phyloP scores from a whole-genome alignment of 192 early-diverging fungal species.

The Backusella tuberculispora region DNA sequence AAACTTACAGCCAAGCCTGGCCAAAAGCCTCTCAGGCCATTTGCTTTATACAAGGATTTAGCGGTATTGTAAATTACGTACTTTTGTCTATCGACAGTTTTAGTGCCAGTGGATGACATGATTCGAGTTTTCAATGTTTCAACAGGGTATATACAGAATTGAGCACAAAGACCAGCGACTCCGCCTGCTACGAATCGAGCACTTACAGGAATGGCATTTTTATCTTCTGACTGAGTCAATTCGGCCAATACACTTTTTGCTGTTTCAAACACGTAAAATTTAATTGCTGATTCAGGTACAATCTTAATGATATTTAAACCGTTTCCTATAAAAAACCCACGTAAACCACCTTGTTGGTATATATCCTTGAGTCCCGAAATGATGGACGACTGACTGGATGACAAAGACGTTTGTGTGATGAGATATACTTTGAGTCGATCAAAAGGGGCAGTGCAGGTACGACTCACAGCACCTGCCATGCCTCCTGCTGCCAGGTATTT shows the following conservation, averaged over 20 bases:
- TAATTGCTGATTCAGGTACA: constrained; percentile 75
- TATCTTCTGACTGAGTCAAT: constrained; percentile 44
- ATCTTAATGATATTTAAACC: constrained; percentile 80
- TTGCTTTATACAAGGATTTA: constrained; percentile 60
- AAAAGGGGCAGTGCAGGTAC: constrained; percentile 74
- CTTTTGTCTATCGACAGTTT: constrained; percentile 17
- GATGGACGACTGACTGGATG: constrained; percentile 10
- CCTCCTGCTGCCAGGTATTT: constrained; percentile 75
- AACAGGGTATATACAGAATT: constrained; percentile 77
- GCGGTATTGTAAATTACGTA: constrained; percentile 53
- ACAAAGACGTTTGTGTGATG: constrained; percentile 49
- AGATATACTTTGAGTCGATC: constrained; percentile 73
- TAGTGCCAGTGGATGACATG: constrained; percentile 62
- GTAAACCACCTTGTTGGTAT: constrained; percentile 67
- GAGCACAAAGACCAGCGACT: constrained; percentile 69
- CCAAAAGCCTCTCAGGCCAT: constrained; percentile 69
- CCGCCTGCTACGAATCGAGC: constrained; percentile 74
- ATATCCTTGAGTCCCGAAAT: constrained; percentile 54
- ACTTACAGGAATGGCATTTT: constrained; percentile 47
- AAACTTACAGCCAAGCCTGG: constrained; percentile 47
- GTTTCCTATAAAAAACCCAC: constrained; percentile 76
- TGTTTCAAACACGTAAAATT: constrained; percentile 77
- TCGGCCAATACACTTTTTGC: constrained; percentile 52
- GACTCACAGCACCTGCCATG: constrained; percentile 71
- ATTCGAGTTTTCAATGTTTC: constrained; percentile 78